Percentiles rank a stretch among this genome's conserved stretches.
These are phyloP conservation scores for Xylariaceae sp. DNA, from an alignment of 2,329 filamentous ascomycete species.

Conservation along the genomic window DNA sequence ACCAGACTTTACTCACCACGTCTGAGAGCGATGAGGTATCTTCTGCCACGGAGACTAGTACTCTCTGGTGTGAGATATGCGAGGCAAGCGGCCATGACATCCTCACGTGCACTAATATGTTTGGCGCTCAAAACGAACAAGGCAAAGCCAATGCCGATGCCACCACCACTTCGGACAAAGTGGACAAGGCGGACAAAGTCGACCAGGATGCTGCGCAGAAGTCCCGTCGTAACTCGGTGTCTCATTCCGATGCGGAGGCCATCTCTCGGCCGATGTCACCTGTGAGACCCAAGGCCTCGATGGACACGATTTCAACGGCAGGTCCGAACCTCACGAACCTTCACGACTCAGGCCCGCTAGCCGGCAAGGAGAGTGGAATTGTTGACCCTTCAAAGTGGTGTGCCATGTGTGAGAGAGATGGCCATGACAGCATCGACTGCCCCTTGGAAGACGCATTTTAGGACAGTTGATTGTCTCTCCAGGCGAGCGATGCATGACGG, in stretches of 20 bases:
- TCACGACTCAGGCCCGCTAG: conserved; percentile 62
- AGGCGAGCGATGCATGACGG: not conserved
- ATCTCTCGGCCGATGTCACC: conserved; percentile 54
- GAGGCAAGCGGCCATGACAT: conserved; percentile 91
- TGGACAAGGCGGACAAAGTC: conserved; percentile 30
- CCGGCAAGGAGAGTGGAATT: conserved; percentile 71
- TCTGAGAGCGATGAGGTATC: conserved; percentile 65
- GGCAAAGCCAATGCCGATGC: conserved; percentile 18
- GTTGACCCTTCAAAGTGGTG: conserved; percentile 92
- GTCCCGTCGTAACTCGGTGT: conserved; percentile 37
- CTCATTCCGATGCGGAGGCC: conserved; percentile 39
- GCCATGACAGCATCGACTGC: conserved; percentile 93
- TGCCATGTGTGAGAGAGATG: conserved; percentile 90
- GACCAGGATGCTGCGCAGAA: conserved; percentile 37
- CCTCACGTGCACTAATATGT: conserved; percentile 89
- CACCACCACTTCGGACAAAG: conserved; percentile 24
- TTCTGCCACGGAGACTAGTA: conserved; percentile 65
- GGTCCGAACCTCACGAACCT: conserved; percentile 53
- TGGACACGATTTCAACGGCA: conserved; percentile 35
- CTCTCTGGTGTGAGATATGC: conserved; percentile 91
- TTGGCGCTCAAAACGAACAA: conserved; percentile 43
- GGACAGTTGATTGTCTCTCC: conserved; percentile 8
- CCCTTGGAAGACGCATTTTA: conserved; percentile 80
- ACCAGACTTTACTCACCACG: conserved; percentile 60
- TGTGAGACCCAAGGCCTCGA: conserved; percentile 41